Evolutionary conservation across 2,329 filamentous ascomycete species (phyloP).

Genomic region (Chaetomium strumarium): DNA sequence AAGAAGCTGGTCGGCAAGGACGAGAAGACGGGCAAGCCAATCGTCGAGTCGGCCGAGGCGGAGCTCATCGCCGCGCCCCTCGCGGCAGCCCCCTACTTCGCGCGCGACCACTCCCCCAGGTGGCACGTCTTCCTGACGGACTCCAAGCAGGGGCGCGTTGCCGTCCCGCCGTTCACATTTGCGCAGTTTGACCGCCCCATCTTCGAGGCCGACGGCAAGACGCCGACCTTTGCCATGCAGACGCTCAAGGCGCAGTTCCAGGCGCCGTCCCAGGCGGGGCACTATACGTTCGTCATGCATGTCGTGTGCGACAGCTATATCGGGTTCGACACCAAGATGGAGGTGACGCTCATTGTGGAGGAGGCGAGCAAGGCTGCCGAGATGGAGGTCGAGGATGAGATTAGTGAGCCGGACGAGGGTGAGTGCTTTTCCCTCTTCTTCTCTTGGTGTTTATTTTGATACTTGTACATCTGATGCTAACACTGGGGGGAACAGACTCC

Average conservation of each 20-base stretch:
- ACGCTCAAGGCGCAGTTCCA: constrained; percentile 97
- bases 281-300: constrained; percentile 93
- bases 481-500: constrained; percentile 56
- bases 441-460: not conserved
- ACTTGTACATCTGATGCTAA: not conserved
- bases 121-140: constrained; percentile 97
- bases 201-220: constrained; percentile 67
- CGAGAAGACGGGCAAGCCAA: constrained; percentile 47
- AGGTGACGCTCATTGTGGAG: constrained; percentile 83
- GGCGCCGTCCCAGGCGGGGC: constrained; percentile 83
- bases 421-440: constrained; percentile 35
- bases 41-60: constrained; percentile 45
- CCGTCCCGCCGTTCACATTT: constrained; percentile 95
- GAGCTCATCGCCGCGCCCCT: constrained; percentile 72
- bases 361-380: constrained; percentile 79
- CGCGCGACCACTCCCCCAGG: constrained; percentile 79
- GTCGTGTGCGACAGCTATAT: constrained; percentile 92
- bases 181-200: constrained; percentile 85
- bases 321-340: constrained; percentile 86
- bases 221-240: constrained; percentile 87
- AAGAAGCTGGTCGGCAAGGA: constrained; percentile 62
- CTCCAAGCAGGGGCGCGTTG: constrained; percentile 89
- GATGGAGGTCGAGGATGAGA: constrained; percentile 83
- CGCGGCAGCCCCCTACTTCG: constrained; percentile 85
- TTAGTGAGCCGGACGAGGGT: constrained; percentile 98